Percentiles rank a stretch among this genome's conserved stretches.
These are phyloP conservation scores for Daldinia childiae DNA, from an alignment of 495 filamentous ascomycete species.

Conservation along the genomic window DNA sequence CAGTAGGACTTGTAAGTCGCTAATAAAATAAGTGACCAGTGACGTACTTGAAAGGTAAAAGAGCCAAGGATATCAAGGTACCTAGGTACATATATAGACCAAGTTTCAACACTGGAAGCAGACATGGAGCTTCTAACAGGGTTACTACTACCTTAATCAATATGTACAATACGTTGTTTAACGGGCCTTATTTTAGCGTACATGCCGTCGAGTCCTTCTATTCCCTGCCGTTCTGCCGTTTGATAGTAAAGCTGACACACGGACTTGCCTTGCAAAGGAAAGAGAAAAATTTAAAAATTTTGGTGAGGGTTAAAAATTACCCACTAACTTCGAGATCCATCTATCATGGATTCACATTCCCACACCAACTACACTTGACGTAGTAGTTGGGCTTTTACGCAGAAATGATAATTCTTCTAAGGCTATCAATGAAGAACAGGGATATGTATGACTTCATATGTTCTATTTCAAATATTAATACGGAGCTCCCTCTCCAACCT, in stretches of 20 bases:
- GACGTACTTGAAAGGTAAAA: constrained; percentile 39
- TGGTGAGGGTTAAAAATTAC: constrained; percentile 3
- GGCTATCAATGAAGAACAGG: constrained; percentile 2
- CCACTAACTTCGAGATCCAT: constrained; percentile 7
- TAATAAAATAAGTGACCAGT: constrained; percentile 33
- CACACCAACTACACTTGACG: constrained; percentile 7
- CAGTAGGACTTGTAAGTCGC: constrained; percentile 17
- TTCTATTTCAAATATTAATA: constrained; percentile 8
- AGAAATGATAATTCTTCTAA: background rate
- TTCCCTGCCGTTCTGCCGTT: background rate
- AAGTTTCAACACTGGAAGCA: background rate
- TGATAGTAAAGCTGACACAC: constrained; percentile 2
- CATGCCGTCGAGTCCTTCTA: background rate
- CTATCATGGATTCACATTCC: constrained; percentile 2
- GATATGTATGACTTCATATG: constrained; percentile 27
- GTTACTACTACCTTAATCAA: background rate
- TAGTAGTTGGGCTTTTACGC: constrained; percentile 5
- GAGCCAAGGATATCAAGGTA: constrained; percentile 27
- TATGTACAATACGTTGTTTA: constrained; percentile 6
- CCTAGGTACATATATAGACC: background rate
- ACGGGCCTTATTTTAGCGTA: constrained; percentile 28
- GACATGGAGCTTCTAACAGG: background rate
- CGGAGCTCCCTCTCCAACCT: background rate
- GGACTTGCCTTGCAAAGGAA: background rate
- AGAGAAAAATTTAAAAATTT: background rate